These are phyloP conservation scores for Colletotrichum sp. DNA, from an alignment of 2,329 filamentous ascomycete species.

Conservation along the genomic window DNA sequence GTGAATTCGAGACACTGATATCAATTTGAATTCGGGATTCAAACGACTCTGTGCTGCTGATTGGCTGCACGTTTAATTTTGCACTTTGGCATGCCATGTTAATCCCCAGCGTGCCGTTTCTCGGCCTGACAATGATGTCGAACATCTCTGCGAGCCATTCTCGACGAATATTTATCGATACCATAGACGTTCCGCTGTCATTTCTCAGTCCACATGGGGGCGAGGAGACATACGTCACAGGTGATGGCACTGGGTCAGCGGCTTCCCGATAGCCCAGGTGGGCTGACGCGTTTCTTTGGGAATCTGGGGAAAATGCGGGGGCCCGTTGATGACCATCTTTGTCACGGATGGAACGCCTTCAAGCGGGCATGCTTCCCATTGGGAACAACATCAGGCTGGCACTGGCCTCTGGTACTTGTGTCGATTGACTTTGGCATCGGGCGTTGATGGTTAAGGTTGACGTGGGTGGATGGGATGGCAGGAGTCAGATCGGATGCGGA, in stretches of 20 bases:
- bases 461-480: background rate
- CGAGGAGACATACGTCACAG: background rate
- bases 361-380: background rate
- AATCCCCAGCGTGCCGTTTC: background rate
- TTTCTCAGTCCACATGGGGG: background rate
- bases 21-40: background rate
- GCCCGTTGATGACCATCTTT: background rate
- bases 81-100: background rate
- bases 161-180: background rate
- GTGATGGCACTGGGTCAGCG: background rate
- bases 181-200: background rate
- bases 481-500: background rate
- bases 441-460: background rate
- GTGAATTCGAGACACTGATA: background rate
- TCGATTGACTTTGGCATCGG: background rate
- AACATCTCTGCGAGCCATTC: background rate
- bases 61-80: background rate
- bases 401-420: background rate
- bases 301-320: conserved; percentile 16
- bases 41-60: background rate
- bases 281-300: background rate
- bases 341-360: background rate
- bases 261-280: background rate
- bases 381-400: background rate
- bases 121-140: background rate